These are phyloP conservation scores for Apiotrichum montevideense DNA, from an alignment of 1,284 basidiomycete genomes.

Conservation along the genomic window DNA sequence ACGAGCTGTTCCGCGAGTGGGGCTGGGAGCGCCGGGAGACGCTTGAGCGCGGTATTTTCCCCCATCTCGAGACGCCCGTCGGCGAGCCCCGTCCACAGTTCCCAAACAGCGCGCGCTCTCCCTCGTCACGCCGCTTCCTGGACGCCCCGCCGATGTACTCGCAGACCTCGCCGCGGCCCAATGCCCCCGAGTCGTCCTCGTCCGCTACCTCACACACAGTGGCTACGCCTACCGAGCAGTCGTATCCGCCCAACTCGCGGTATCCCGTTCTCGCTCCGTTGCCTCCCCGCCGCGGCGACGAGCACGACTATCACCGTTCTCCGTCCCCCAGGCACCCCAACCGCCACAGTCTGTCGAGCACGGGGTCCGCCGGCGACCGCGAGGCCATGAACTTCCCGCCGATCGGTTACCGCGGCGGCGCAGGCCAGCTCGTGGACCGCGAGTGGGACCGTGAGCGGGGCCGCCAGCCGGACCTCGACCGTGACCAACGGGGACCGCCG, in stretches of 20 bases:
- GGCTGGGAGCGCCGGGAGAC: conserved; percentile 31
- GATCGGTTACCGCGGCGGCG: not conserved
- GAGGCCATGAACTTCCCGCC: not conserved
- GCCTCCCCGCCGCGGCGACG: conserved; percentile 11
- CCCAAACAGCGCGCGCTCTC: not conserved
- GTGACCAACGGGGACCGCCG: not conserved
- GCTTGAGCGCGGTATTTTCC: conserved; percentile 25
- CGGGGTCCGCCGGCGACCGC: not conserved
- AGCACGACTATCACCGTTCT: conserved; percentile 3
- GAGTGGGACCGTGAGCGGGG: conserved; percentile 5
- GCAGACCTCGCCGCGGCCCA: conserved; percentile 5
- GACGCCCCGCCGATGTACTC: not conserved
- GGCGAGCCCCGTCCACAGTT: not conserved
- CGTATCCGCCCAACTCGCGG: conserved; percentile 5
- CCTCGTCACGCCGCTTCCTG: not conserved
- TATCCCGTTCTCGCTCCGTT: conserved; percentile 24
- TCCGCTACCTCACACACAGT: conserved; percentile 8
- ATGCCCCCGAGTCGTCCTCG: conserved; percentile 3
- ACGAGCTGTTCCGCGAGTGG: conserved; percentile 35
- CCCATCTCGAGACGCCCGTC: conserved; percentile 6
- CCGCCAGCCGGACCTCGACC: conserved; percentile 3
- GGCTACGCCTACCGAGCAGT: conserved; percentile 4
- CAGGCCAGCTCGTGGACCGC: conserved; percentile 1
- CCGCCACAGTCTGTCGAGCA: not conserved
- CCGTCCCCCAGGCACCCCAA: conserved; percentile 5